phyloP scores from a whole-genome alignment of 2,329 filamentous ascomycete genomes.

The Verruconis gallopava region DNA sequence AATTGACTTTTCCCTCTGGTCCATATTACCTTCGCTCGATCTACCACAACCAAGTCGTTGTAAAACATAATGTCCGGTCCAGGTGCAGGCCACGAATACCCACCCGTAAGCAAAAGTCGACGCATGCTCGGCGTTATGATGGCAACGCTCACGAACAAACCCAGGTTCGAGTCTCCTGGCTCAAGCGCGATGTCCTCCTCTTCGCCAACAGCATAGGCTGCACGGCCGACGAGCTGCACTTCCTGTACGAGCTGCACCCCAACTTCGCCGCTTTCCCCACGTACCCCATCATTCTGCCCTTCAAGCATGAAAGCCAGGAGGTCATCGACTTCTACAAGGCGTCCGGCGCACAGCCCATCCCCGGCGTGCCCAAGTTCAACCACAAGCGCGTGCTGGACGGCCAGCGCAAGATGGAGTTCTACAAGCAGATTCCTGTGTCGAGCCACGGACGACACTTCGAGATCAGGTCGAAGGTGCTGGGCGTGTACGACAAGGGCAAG shows the following conservation, averaged over 20 bases:
- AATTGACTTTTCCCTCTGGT: no score
- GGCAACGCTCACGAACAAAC: no score
- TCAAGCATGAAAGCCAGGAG: constrained; percentile 65
- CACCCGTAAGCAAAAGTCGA: constrained; percentile 31
- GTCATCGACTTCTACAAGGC: constrained; percentile 75
- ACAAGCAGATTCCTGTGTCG: constrained; percentile 60
- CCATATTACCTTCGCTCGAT: no score
- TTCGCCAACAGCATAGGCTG: constrained; percentile 84
- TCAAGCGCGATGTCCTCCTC: constrained; percentile 76
- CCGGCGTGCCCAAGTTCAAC: constrained; percentile 66
- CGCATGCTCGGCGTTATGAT: neutral
- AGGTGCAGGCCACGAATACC: constrained; percentile 66
- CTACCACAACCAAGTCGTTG: no score
- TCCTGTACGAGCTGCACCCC: constrained; percentile 82
- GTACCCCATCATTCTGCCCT: constrained; percentile 70
- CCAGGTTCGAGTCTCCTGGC: constrained; percentile 38
- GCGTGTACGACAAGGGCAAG: constrained; percentile 83
- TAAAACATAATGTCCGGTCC: constrained; percentile 30
- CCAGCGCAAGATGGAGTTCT: constrained; percentile 65
- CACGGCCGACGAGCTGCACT: constrained; percentile 79
- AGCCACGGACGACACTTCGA: constrained; percentile 64
- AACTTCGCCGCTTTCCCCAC: constrained; percentile 82
- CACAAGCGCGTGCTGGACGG: constrained; percentile 64
- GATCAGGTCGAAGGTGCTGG: constrained; percentile 62
- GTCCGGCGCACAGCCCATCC: constrained; percentile 53